Base-by-base conservation (phyloP, 352 stramenopile species). In the Phytophthora hybrid region DNA sequence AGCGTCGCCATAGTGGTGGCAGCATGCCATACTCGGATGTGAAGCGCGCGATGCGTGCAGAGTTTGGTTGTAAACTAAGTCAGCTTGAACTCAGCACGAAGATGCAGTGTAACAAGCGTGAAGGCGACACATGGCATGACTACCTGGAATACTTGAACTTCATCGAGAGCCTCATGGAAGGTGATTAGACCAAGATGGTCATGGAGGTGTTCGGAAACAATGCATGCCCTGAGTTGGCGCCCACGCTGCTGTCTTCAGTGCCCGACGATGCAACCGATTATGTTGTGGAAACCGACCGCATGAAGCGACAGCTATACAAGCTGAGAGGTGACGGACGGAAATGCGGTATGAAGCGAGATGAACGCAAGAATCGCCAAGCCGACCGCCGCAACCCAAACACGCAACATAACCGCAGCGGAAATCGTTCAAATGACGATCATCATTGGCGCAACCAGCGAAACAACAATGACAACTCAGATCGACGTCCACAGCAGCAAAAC, bases 61-160 rank as follows among this genome's bases (percentile, higher is more conserved):
- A 51, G 41, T 41, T 41, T 41, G 34, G 34, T 13, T 51, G 41
- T 19, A 51, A 51, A 51, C 53, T 59, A 23, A 59, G 10, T 46
- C 53, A 59, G 11, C 19, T 59, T 8, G 53, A 59, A 26, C 53
- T 59, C 29, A 59, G 53, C 31, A n/a, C 32, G 13, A 32, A 34
- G 10, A 44, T 59, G 14, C 34, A 46, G 18, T 59, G 53, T 29
- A 41, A 19, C 29, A 59, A 29, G 29, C 53, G 29, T 19, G 29
- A 23, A n/a, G 53, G 53, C 31, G 53, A 59, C 18, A 46, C 26
- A 5, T 59, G 53, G 53, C 32, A 34, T 18, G 53, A 59, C 29
- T 59, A 59, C n/a, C 29, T 59, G 1, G 53, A 59, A 23, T 59
- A 59, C 13, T 26, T 59, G 29, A 59, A 46, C 23, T 46, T 59